Evolutionary conservation across 1,284 basidiomycete genomes (phyloP).

Genomic region (Fomitopsis palustris): DNA sequence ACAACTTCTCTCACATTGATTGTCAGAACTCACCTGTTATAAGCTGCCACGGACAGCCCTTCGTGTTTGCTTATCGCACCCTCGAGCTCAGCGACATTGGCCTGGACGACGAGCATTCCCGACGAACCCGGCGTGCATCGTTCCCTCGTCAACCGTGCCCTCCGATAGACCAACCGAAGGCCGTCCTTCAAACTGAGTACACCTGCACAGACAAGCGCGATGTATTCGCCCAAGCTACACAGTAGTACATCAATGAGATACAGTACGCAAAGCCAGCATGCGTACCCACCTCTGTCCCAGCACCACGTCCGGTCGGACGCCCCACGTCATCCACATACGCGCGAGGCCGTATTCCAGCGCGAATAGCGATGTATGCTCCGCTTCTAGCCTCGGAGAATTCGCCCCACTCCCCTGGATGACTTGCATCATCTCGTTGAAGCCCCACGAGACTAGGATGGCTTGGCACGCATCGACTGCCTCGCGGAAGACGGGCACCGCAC

Average conservation of each 20-base stretch:
- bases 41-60: conserved; percentile 51
- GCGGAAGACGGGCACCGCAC: conserved; percentile 41
- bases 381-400: conserved; percentile 31
- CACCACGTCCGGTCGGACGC: conserved; percentile 52
- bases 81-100: conserved; percentile 32
- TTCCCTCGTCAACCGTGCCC: conserved; percentile 50
- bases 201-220: conserved; percentile 56
- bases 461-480: conserved; percentile 55
- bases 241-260: neutral
- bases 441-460: conserved; percentile 40
- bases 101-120: conserved; percentile 58
- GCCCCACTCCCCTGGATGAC: conserved; percentile 33
- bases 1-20: no score
- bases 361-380: conserved; percentile 53
- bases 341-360: conserved; percentile 58
- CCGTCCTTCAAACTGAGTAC: conserved; percentile 56
- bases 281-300: conserved; percentile 59
- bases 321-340: conserved; percentile 63
- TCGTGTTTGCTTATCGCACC: conserved; percentile 36
- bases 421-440: conserved; percentile 47
- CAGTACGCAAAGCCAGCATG: neutral
- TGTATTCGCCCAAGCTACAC: conserved; percentile 66
- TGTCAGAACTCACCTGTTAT: conserved; percentile 37
- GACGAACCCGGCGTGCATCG: conserved; percentile 42
- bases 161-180: conserved; percentile 50